phyloP scores from a whole-genome alignment of 108 stramenopile genomes.

The Cyclotella choctawhatcheeana region DNA sequence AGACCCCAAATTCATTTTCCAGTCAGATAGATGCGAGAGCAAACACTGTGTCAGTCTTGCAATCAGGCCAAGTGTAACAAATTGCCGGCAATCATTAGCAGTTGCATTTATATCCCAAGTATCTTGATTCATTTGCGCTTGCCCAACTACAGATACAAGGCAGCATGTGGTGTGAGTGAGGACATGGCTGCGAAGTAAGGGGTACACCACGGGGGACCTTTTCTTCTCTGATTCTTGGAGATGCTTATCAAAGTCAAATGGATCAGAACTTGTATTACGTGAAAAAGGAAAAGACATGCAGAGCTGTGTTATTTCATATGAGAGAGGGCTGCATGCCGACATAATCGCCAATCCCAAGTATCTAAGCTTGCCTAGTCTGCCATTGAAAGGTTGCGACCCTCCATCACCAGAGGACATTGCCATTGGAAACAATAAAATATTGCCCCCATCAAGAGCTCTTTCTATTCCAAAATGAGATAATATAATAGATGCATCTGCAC shows the following conservation, averaged over 20 bases:
- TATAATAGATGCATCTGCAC: conserved; percentile 31
- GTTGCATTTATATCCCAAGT: conserved; percentile 58
- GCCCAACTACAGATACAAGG: conserved; percentile 76
- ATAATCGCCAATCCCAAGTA: conserved; percentile 80
- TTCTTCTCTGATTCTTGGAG: conserved; percentile 23
- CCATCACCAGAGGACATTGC: conserved; percentile 59
- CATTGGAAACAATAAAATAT: conserved; percentile 65
- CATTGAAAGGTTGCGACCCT: conserved; percentile 82
- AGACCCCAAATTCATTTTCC: conserved; percentile 17
- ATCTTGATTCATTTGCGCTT: conserved; percentile 65
- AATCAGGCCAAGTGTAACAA: conserved; percentile 74
- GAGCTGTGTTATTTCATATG: conserved; percentile 79
- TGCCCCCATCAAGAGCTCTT: conserved; percentile 49
- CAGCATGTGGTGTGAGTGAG: conserved; percentile 83
- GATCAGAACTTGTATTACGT: conserved; percentile 9
- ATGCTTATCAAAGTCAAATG: conserved; percentile 35
- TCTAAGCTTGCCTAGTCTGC: conserved; percentile 75
- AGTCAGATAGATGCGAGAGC: conserved; percentile 46
- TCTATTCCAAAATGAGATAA: conserved; percentile 77
- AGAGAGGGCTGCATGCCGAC: conserved; percentile 79
- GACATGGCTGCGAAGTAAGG: conserved; percentile 74
- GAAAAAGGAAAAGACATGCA: conserved; percentile 70
- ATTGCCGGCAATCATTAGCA: conserved; percentile 68
- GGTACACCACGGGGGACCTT: conserved; percentile 78
- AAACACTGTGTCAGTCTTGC: conserved; percentile 77